Base-by-base conservation (phyloP, 148 eudicot genomes). In the Rhododendron ferrugineum region DNA sequence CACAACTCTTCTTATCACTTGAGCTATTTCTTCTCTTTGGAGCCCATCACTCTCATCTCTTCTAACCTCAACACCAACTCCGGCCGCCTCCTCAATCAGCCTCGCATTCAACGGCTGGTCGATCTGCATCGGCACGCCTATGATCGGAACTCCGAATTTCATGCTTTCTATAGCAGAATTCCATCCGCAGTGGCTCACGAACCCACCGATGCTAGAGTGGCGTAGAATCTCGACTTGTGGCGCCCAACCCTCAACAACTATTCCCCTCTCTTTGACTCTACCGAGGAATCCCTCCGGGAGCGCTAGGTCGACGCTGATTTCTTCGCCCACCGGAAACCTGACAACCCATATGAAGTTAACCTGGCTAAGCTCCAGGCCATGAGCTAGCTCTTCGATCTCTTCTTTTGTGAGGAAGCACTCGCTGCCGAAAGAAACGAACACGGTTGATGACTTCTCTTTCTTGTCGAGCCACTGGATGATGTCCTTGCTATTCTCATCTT, bases 111-210 rank as follows among this genome's bases (percentile, higher is more conserved):
- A 2, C 2, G 89, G 89, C 83, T 89, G 91, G 23, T 89, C 91
- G 36, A 83, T 42, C n/a, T 89, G 85, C 82, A 87, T 85, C 0
- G 91, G 89, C 80, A 83, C 22, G 15, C 83, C 86, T 3, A 89
- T 32, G 3, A 89, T 84, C 28, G 91, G 91, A 49, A 89, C 88
- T 4, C 88, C 91, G 60, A 72, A 73, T 1, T 40, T 23, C 2
- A 85, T 49, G 37, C 89, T 79, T 32, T 89, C 91, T 73, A 85
- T 79, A 3, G 85, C 46, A 2, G 91, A 89, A 77, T 70, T 83
- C 91, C 91, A 89, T 2, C 91, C 91, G 23, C 91, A 89, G 15
- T 89, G 91, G 49, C 91, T 87, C 87, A 89, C 84, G 18, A 89
- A 89, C 20, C 89, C 91, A 14, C 89, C 89, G 32, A 52, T 36